A percentile compares a stretch with the other conserved stretches of the same genome.
Evolutionary conservation across 768 basidiomycete genomes (phyloP).

Genomic region (Trametes cinnabarina): DNA sequence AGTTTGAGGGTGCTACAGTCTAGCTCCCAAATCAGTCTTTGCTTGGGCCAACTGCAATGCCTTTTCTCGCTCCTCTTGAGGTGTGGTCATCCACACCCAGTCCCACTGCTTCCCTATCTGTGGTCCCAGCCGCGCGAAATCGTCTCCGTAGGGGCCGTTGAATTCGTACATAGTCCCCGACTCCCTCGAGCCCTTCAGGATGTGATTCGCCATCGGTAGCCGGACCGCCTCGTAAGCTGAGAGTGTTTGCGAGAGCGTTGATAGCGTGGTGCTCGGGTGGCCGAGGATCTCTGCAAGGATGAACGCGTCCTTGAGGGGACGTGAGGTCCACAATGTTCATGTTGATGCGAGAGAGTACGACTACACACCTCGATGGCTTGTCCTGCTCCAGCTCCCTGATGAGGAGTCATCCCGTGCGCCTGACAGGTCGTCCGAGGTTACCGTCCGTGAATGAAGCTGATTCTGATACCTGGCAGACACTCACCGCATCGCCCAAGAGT

Average conservation of each 20-base stretch:
- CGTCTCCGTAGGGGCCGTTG: slow-evolving; percentile 37
- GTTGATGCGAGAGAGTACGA: no score
- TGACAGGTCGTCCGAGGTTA: background rate
- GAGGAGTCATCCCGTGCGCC: slow-evolving; percentile 36
- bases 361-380: slow-evolving; percentile 32
- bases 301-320: slow-evolving; percentile 30
- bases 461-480: background rate
- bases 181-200: slow-evolving; percentile 23
- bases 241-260: slow-evolving; percentile 23
- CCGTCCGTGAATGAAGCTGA: background rate
- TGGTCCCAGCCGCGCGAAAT: slow-evolving; percentile 37
- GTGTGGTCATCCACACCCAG: slow-evolving; percentile 39
- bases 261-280: slow-evolving; percentile 20
- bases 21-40: background rate
- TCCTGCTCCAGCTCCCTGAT: slow-evolving; percentile 35
- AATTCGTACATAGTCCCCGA: slow-evolving; percentile 30
- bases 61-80: slow-evolving; percentile 33
- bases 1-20: background rate
- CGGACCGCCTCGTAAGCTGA: slow-evolving; percentile 32
- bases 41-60: slow-evolving; percentile 9
- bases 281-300: slow-evolving; percentile 30
- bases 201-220: slow-evolving; percentile 28
- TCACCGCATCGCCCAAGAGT: slow-evolving; percentile 33
- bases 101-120: slow-evolving; percentile 43
- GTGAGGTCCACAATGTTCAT: background rate